These are phyloP conservation scores for Eucalyptus sp. DNA, from an alignment of 345 rosid species.

Conservation along the genomic window DNA sequence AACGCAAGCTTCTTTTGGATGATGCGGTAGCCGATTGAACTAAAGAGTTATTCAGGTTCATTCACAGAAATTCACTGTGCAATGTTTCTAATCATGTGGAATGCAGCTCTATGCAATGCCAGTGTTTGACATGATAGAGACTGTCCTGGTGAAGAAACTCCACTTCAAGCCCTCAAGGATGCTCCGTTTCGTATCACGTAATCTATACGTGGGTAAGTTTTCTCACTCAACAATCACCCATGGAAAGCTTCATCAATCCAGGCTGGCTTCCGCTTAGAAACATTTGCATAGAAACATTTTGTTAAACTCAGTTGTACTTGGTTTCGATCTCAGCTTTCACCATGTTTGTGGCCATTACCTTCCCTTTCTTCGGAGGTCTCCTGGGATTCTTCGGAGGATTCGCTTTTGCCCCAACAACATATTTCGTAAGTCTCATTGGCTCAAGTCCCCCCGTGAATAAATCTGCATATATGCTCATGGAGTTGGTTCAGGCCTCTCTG, in stretches of 20 bases:
- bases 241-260: neutral
- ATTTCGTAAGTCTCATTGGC: constrained; percentile 35
- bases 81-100: neutral
- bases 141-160: constrained; percentile 39
- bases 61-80: neutral
- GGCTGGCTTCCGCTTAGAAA: neutral
- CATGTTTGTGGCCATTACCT: constrained; percentile 54
- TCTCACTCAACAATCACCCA: neutral
- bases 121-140: constrained; percentile 62
- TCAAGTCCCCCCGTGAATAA: neutral
- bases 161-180: constrained; percentile 18
- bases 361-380: constrained; percentile 77
- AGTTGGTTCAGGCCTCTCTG: neutral
- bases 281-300: neutral
- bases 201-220: constrained; percentile 36
- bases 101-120: constrained; percentile 53
- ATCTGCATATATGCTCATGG: neutral
- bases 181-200: constrained; percentile 38
- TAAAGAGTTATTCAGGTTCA: neutral
- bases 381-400: constrained; percentile 86
- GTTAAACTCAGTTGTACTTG: neutral
- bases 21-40: neutral
- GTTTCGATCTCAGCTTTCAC: constrained; percentile 34
- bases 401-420: constrained; percentile 80
- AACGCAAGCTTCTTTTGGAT: neutral